These are phyloP conservation scores for Castanopsis chinensis DNA, from an alignment of 306 rosid species.

Conservation along the genomic window DNA sequence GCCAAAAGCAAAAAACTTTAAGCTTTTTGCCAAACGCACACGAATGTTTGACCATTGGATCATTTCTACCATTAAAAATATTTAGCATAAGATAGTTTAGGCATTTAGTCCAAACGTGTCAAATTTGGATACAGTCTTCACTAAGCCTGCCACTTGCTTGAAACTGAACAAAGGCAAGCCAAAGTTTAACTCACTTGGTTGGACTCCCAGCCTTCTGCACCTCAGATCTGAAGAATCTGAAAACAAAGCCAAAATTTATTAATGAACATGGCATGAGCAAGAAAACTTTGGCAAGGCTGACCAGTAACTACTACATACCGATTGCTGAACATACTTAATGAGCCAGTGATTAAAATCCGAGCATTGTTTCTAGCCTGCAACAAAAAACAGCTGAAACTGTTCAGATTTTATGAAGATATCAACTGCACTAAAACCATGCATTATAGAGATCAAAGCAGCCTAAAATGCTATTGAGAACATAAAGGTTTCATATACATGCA, in stretches of 20 bases:
- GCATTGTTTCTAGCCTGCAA: constrained; percentile 98
- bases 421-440: not conserved
- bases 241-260: constrained; percentile 15
- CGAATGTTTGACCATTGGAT: not conserved
- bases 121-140: not conserved
- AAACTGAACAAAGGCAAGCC: not conserved
- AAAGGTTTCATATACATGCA: not conserved
- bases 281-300: constrained; percentile 11
- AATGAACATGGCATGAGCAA: constrained; percentile 6
- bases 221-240: constrained; percentile 79
- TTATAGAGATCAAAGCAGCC: constrained; percentile 17
- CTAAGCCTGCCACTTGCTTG: not conserved
- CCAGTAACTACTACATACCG: constrained; percentile 44
- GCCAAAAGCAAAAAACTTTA: too few species aligned
- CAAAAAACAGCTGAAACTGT: not conserved
- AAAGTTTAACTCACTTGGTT: constrained; percentile 60
- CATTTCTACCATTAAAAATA: not conserved
- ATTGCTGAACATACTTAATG: constrained; percentile 79
- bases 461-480: not conserved
- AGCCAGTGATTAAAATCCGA: constrained; percentile 87
- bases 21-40: too few species aligned
- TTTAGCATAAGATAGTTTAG: not conserved
- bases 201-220: constrained; percentile 86
- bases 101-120: not conserved
- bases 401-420: not conserved